Evolutionary conservation across 2,329 filamentous ascomycete species (phyloP), one percentile per base, ranked within the genome.

Genomic region (Chrysoporthe cubensis): DNA sequence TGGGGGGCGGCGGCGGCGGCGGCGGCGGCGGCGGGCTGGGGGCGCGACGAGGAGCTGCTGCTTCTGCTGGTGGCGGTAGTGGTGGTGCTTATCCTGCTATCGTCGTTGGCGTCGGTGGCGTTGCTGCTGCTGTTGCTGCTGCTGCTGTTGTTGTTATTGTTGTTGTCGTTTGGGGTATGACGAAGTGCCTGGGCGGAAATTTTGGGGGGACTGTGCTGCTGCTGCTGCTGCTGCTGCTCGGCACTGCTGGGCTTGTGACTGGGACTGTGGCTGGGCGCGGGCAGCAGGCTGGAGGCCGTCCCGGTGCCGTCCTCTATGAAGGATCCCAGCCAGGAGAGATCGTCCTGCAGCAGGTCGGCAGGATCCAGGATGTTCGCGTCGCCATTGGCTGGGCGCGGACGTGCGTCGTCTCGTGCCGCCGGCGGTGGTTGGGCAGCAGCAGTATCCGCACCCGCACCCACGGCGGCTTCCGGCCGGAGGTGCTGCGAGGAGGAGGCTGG

Each of bases 311-410:
- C 68, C 64, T 74, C 73, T 69, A 75, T 72, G 42, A 69, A 62
- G 69, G 75, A 75, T 46, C 73, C 74, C 67, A 82, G 79, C 70
- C 78, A 78, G 69, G 76, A 75, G 71, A 52, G 50, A 32, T 52
- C 50, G 26, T 52, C 50, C 26, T 52, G 50, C 21, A 26, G 48
- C 21, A 52, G 50, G 72, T 83, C 80, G 70, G 80, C 75, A 74
- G 82, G 80, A 70, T 76, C 79, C 70, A 82, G 42, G 21, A 16
- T 48, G 71, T 73, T 76, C 69, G 58, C 61, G 62, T 66, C 66
- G 21, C 5, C 50, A 52, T 52, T 52, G 50, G 50, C 50, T 52
- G 50, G 21, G 11, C 21, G 4, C 21, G 50, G 21, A 16, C 26
- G 50, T 52, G 50, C 50, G 50, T 52, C 50, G 50, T 52, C 50